These are phyloP conservation scores for Diaporthe sp. DNA, from an alignment of 2,329 filamentous ascomycete genomes.

Conservation along the genomic window DNA sequence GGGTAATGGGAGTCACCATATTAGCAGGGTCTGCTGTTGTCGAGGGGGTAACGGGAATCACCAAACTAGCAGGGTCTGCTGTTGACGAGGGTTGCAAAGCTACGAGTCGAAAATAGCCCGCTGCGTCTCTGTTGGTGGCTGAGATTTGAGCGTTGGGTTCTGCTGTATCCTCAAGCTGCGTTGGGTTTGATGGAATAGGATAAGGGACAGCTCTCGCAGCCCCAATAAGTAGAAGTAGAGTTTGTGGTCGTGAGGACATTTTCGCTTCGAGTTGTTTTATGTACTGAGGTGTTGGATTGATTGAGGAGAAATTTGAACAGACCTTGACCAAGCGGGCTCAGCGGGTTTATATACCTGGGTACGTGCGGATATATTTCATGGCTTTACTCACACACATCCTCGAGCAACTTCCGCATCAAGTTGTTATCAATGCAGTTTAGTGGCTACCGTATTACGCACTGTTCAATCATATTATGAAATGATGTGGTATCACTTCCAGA, in stretches of 20 bases:
- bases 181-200: background rate
- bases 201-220: background rate
- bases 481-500: background rate
- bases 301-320: background rate
- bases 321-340: background rate
- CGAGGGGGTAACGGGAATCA: background rate
- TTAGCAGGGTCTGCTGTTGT: background rate
- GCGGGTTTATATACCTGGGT: background rate
- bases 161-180: background rate
- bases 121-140: background rate
- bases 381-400: background rate
- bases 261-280: background rate
- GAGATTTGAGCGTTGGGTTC: background rate
- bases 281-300: background rate
- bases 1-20: background rate
- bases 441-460: background rate
- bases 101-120: background rate
- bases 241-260: background rate
- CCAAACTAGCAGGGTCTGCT: background rate
- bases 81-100: background rate
- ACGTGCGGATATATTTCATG: background rate
- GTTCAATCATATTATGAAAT: background rate
- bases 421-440: background rate
- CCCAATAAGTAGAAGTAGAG: background rate
- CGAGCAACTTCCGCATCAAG: background rate